phyloP scores from a whole-genome alignment of 1,139 yeast genomes.

The Candida albicans region DNA sequence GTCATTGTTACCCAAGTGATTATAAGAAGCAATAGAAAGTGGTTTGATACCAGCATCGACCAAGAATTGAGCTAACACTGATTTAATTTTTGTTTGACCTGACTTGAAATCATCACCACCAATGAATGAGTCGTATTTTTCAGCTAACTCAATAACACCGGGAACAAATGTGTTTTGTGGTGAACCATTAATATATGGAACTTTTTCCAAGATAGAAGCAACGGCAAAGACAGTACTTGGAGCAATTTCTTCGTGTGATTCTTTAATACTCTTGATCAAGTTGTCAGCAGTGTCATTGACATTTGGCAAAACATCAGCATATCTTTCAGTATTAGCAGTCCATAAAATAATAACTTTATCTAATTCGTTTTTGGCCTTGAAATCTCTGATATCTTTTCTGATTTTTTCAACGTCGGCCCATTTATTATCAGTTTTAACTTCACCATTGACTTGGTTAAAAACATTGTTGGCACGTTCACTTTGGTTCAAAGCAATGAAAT shows the following conservation, averaged over 20 bases:
- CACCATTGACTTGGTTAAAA: conserved; percentile 52
- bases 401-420: conserved; percentile 90
- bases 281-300: conserved; percentile 89
- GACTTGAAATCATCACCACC: conserved; percentile 98
- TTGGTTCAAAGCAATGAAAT: conserved; percentile 94
- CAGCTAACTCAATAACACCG: conserved; percentile 89
- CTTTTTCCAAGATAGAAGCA: conserved; percentile 83
- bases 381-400: conserved; percentile 78
- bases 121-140: conserved; percentile 69
- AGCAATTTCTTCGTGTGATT: conserved; percentile 78
- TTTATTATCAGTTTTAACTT: conserved; percentile 59
- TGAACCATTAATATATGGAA: conserved; percentile 92
- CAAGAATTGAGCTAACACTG: conserved; percentile 91
- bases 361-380: conserved; percentile 69
- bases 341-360: conserved; percentile 90
- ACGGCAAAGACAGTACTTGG: conserved; percentile 93
- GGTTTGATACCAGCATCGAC: conserved; percentile 98
- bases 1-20: conserved; percentile 95
- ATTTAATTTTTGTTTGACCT: conserved; percentile 94
- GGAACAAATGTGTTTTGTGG: conserved; percentile 98
- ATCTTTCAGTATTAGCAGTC: conserved; percentile 98
- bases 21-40: conserved; percentile 88
- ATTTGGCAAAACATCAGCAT: conserved; percentile 72
- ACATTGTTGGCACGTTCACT: conserved; percentile 89
- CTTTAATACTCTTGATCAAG: conserved; percentile 70